phyloP scores from a whole-genome alignment of 768 basidiomycete species.

The Pholiota microspora region DNA sequence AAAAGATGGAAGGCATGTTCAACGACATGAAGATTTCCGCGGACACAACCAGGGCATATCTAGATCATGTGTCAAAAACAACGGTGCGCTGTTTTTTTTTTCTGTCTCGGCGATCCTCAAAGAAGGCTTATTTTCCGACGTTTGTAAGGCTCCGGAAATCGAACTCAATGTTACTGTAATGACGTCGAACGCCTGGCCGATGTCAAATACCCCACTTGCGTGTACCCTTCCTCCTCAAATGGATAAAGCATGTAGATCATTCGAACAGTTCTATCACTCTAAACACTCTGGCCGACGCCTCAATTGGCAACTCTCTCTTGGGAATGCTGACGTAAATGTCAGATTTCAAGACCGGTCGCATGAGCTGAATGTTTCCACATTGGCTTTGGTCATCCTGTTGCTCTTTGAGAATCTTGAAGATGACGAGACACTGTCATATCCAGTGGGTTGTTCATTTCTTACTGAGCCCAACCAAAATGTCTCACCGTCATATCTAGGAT shows the following conservation, averaged over 20 bases:
- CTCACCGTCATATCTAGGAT: slow-evolving; percentile 51
- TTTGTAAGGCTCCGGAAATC: slow-evolving; percentile 61
- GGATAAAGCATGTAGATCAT: slow-evolving; percentile 64
- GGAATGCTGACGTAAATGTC: slow-evolving; percentile 86
- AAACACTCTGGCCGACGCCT: slow-evolving; percentile 87
- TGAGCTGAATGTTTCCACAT: slow-evolving; percentile 91
- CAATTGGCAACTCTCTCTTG: slow-evolving; percentile 89
- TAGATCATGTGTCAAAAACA: slow-evolving; percentile 52
- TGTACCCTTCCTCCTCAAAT: slow-evolving; percentile 72
- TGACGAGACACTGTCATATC: slow-evolving; percentile 72
- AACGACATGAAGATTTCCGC: slow-evolving; percentile 88
- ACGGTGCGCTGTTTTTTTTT: slow-evolving; percentile 61
- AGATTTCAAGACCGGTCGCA: slow-evolving; percentile 78
- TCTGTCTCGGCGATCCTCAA: slow-evolving; percentile 1
- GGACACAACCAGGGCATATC: slow-evolving; percentile 80
- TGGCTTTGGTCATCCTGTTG: slow-evolving; percentile 81
- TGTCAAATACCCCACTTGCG: slow-evolving; percentile 56
- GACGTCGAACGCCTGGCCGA: slow-evolving; percentile 98
- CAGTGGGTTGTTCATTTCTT: slow-evolving; percentile 41
- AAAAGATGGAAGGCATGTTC: slow-evolving; percentile 99
- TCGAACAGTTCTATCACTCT: slow-evolving; percentile 87
- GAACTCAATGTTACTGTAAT: slow-evolving; percentile 90
- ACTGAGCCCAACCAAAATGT: neutral
- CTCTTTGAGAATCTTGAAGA: slow-evolving; percentile 76
- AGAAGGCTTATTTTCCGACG: slow-evolving; percentile 4